Base-by-base conservation (phyloP, 2,329 filamentous ascomycete species). In the Colletotrichum tanaceti region DNA sequence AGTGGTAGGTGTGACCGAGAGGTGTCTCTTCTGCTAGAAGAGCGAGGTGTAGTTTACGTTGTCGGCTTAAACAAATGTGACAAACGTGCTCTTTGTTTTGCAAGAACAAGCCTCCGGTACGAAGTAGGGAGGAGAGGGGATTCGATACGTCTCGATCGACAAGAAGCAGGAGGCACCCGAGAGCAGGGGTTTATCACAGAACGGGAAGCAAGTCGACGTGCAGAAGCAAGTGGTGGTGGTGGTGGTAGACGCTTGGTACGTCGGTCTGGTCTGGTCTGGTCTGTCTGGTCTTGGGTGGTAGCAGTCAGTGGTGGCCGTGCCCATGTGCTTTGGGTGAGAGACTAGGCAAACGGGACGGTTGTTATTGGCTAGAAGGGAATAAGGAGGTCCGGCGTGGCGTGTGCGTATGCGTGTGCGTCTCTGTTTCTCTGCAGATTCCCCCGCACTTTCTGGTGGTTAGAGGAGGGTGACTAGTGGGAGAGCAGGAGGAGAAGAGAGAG, bases 151-250 rank as follows among this genome's bases (percentile, higher is more conserved):
- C 66, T 68, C 55, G 66, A 61, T 65, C 55, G 55, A 44, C 49
- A 65, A 61, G 62, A 65, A 65, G 66, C 66, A 68, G 66, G 55
- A 65, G 57, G 62, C 54, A 66, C 62, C 66, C 66, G 66, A 68
- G 66, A 68, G 66, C 66, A 68, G 62, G 62, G 65, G 39, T 38
- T 41, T 47, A 65, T 61, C 55, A 68, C 55, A 66, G 66, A 57
- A 65, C 38, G 62, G 66, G 55, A 65, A 68, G 65, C 66, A 68
- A 57, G 55, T 65, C 62, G 55, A 41, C 65, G 55, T 65, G 62
- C 62, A 49, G 62, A 32, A 63, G 28, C n/a, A n/a, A n/a, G n/a
- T n/a, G n/a, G n/a, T 43, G 44, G 43, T 50, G 55, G 52, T 24
- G 49, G 62, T 55, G 38, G 61, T 20, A 22, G 58, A 43, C 20